These are phyloP conservation scores for Fraxinus pennsylvanica DNA, from an alignment of 257 asterid genomes.

Conservation along the genomic window DNA sequence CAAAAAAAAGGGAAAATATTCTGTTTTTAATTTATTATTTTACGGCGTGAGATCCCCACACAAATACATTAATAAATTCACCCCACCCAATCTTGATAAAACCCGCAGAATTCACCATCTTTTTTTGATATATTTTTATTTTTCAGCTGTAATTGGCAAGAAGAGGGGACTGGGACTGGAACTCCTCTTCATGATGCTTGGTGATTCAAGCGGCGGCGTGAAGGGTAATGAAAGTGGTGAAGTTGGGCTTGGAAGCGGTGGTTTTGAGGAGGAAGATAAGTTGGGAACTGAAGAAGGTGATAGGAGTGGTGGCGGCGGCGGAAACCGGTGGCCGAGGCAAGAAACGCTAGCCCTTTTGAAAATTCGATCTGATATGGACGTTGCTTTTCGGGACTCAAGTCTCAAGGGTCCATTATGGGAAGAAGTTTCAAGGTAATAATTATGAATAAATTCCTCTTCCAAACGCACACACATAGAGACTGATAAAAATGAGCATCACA, in stretches of 20 bases:
- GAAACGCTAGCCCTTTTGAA: slow-evolving; percentile 81
- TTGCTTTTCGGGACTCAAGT: slow-evolving; percentile 70
- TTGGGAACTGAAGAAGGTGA: slow-evolving; percentile 46
- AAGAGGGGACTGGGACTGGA: not conserved
- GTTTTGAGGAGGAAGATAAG: slow-evolving; percentile 41
- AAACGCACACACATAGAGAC: not conserved
- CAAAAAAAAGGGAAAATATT: slow-evolving; percentile 30
- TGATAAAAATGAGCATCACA: not conserved
- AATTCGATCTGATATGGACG: slow-evolving; percentile 92
- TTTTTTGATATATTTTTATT: slow-evolving; percentile 33
- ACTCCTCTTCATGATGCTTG: slow-evolving; percentile 27
- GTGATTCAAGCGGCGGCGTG: slow-evolving; percentile 34
- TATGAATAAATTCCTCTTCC: not conserved
- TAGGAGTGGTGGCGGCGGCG: slow-evolving; percentile 39
- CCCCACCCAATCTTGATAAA: slow-evolving; percentile 48
- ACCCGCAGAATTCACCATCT: slow-evolving; percentile 77
- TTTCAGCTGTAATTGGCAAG: slow-evolving; percentile 32
- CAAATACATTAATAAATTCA: slow-evolving; percentile 54
- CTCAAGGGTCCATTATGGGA: slow-evolving; percentile 99
- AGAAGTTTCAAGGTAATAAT: slow-evolving; percentile 74
- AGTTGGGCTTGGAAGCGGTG: slow-evolving; percentile 40
- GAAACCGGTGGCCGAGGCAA: slow-evolving; percentile 90
- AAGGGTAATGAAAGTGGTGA: slow-evolving; percentile 59
- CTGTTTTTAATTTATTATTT: slow-evolving; percentile 30
- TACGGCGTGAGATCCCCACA: slow-evolving; percentile 53